Base-by-base conservation (phyloP, 2,329 filamentous ascomycete genomes). In the Scedosporium boydii region DNA sequence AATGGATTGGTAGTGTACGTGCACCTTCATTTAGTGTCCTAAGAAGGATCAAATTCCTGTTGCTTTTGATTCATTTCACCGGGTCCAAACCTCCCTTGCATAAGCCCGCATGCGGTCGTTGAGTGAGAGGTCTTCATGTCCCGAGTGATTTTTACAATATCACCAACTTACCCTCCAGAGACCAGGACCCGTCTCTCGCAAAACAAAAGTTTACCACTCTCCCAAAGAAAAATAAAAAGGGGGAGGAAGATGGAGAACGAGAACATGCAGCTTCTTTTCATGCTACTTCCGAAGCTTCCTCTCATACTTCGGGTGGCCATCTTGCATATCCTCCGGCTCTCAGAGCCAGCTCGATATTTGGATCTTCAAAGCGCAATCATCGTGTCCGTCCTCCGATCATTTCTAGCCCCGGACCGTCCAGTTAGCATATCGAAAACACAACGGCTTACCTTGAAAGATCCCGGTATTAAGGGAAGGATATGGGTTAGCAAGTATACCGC, bases 401-500 rank as follows among this genome's bases (percentile, higher is more conserved):
- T 91, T 62, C 60, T 71, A 26, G 66, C 73, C 14, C 75, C 77
- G 3, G 72, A 74, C 1, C 76, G 74, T 16, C 78, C 80, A 0
- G 70, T 68, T 10, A 78, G 84, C 27, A 75, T 96, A 26, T 77
- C 81, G 0, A 81, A 85, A 64, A 75, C 82, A 6, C 93, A 97
- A 73, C 77, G 75, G 51, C 68, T 83, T n/a, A 82, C 84, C 1
- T 75, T 83, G 55, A 83, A 79, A 63, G 88, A 89, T 61, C 82
- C 82, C 0, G 86, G 84, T 0, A 78, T 96, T 70, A 92, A 90
- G 70, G 91, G 91, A 3, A 84, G 83, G 55, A 85, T 95, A 66
- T 97, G 93, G 93, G 80, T 96, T 26, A 87, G 87, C 68, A 88
- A 85, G 62, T 87, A 89, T 51, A 83, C 81, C 0, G 76, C 91